Evolutionary conservation across 2,329 filamentous ascomycete genomes (phyloP).

Genomic region (Sphaerulina vaccinii): DNA sequence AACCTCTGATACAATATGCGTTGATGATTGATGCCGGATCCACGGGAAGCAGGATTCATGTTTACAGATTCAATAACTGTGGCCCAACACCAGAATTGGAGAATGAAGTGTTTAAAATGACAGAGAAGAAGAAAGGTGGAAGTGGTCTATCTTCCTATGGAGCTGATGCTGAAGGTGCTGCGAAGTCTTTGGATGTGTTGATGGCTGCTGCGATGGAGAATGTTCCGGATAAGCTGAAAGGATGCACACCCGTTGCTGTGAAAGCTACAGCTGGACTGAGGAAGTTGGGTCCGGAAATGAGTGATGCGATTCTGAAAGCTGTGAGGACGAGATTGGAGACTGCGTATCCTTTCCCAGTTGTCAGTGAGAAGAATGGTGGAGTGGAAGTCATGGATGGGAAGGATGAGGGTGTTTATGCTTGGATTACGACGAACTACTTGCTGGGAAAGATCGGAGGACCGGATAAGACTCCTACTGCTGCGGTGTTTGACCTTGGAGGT

Average conservation of each 20-base stretch:
- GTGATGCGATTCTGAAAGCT: conserved; percentile 78
- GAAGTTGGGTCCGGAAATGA: conserved; percentile 77
- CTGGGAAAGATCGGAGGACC: conserved; percentile 94
- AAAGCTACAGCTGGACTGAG: conserved; percentile 95
- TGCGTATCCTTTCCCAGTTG: conserved; percentile 89
- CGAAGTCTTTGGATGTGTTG: conserved; percentile 82
- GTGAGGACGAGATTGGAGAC: conserved; percentile 83
- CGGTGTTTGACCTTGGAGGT: conserved; percentile 92
- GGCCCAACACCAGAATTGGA: conserved; percentile 93
- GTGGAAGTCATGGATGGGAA: conserved; percentile 97
- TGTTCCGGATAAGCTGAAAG: conserved; percentile 84
- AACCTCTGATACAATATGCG: conserved; percentile 94
- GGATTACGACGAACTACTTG: conserved; percentile 99
- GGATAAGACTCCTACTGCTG: conserved; percentile 85
- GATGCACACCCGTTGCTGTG: conserved; percentile 93
- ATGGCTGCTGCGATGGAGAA: conserved; percentile 80
- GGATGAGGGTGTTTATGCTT: conserved; percentile 96
- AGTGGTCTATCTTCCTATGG: conserved; percentile 81
- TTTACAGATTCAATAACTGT: conserved; percentile 99
- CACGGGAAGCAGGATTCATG: conserved; percentile 95
- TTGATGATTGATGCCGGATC: conserved; percentile 98
- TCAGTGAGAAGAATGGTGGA: conserved; percentile 78
- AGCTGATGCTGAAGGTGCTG: conserved; percentile 80
- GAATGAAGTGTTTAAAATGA: conserved; percentile 90
- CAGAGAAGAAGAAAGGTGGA: conserved; percentile 77